Evolutionary conservation across 192 early-diverging fungal genomes (phyloP).

Genomic region (Rhizophagus sp.): DNA sequence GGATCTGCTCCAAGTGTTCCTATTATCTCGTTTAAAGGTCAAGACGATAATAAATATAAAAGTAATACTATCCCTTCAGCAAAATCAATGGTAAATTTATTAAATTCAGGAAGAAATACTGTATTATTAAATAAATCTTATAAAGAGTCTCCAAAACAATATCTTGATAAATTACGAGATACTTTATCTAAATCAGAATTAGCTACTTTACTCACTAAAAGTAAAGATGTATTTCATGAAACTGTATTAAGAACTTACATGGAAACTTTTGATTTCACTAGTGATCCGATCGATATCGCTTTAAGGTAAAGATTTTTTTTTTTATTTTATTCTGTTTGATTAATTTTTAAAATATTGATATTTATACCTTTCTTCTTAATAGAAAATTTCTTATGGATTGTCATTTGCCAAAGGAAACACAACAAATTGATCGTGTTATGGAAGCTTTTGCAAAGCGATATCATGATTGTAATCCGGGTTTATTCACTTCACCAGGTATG

Average conservation of each 20-base stretch:
- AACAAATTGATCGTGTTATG: slow-evolving; percentile 83
- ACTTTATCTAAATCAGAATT: slow-evolving; percentile 53
- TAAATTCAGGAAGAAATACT: not conserved
- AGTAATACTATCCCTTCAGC: not conserved
- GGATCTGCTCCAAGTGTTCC: slow-evolving; percentile 6
- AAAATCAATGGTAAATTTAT: slow-evolving; percentile 14
- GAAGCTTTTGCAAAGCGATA: slow-evolving; percentile 73
- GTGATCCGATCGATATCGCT: slow-evolving; percentile 66
- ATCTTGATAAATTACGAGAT: slow-evolving; percentile 43
- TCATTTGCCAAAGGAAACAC: slow-evolving; percentile 75
- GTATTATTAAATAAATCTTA: slow-evolving; percentile 14
- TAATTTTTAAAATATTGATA: no score
- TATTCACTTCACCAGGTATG: slow-evolving; percentile 56
- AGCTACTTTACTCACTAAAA: slow-evolving; percentile 54
- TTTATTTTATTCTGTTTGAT: not conserved
- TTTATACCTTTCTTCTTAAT: no score
- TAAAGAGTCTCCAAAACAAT: slow-evolving; percentile 43
- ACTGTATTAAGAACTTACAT: slow-evolving; percentile 60
- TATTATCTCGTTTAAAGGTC: not conserved
- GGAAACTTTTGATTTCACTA: slow-evolving; percentile 59
- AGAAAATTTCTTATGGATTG: slow-evolving; percentile 74
- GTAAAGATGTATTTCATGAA: slow-evolving; percentile 52
- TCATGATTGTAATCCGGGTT: slow-evolving; percentile 64
- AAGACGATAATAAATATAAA: not conserved
- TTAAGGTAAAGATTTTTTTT: slow-evolving; percentile 41